Evolutionary conservation across 2,329 filamentous ascomycete genomes (phyloP), one percentile per base, ranked within the genome.

Genomic region (Penicillium olsonii): DNA sequence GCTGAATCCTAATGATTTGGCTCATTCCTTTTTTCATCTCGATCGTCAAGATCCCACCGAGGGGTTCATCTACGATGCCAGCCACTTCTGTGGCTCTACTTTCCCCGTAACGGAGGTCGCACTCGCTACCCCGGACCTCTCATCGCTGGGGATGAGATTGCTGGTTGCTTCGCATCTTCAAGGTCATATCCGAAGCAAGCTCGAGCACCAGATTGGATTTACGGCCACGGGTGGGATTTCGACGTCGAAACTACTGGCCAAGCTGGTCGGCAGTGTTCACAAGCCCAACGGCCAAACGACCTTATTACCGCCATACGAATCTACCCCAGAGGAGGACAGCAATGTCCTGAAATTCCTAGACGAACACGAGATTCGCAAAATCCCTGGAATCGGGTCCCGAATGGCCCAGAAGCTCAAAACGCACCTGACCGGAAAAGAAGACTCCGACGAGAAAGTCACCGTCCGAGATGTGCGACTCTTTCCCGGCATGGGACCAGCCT

Each of bases 281-380:
- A 97, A 97, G 72, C 92, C 92, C 1, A 85, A 86, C 50, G 87
- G 84, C 53, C 94, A 97, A 69, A 97, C 92, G 0, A 90, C 88
- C 0, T 75, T 97, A 7, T 71, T 95, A 37, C 84, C 87, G 5
- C 82, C 87, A 2, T 81, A 82, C 45, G 74, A 76, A 3, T 60
- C 56, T 18, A 46, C 46, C 12, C 19, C 55, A 27, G 54, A 56
- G 29, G 51, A 45, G 5, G 31, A 54, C 2, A 77, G 73, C 57
- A 84, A 85, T 51, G 78, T 88, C 11, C 76, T 76, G 6, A 66
- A 68, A 0, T 97, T 97, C 63, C 78, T 97, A 60, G 90, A 94
- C 59, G 67, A 64, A 2, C 85, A 92, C 64, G 84, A 87, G 49
- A 82, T 97, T 42, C 84, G 89, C 34, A 87, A 88, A 59, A 82